Percentiles rank a stretch among this genome's conserved stretches.
phyloP scores from a whole-genome alignment of 805 yeast genomes.

The Torulaspora indica region DNA sequence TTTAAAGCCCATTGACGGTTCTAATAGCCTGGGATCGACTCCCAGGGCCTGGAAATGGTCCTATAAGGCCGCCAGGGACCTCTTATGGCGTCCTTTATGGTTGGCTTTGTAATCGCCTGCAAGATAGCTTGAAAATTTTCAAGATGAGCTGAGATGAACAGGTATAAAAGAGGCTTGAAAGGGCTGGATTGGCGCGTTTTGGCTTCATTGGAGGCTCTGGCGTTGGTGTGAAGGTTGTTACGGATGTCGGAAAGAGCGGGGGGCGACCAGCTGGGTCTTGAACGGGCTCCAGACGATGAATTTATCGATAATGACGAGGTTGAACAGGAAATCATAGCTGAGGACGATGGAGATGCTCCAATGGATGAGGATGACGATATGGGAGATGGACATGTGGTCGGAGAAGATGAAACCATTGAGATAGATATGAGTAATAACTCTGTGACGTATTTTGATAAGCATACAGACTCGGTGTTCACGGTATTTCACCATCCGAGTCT shows the following conservation, averaged over 20 bases:
- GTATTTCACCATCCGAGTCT: slow-evolving; percentile 78
- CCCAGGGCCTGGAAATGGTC: not conserved
- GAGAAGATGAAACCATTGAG: slow-evolving; percentile 52
- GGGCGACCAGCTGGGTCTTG: slow-evolving; percentile 10
- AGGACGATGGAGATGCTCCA: slow-evolving; percentile 35
- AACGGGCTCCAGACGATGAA: slow-evolving; percentile 30
- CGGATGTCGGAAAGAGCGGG: slow-evolving; percentile 14
- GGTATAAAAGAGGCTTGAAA: slow-evolving; percentile 1
- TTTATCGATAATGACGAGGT: slow-evolving; percentile 44
- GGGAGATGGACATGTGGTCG: slow-evolving; percentile 37
- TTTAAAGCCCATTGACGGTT: not conserved
- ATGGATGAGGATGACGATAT: slow-evolving; percentile 34
- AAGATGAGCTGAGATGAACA: not conserved
- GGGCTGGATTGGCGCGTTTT: not conserved
- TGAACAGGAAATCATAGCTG: slow-evolving; percentile 38
- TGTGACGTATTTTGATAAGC: slow-evolving; percentile 81
- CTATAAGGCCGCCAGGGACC: not conserved
- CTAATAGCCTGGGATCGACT: not conserved
- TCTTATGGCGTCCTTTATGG: not conserved
- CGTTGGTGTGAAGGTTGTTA: not conserved
- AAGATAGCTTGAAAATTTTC: slow-evolving; percentile 2
- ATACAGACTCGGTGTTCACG: slow-evolving; percentile 79
- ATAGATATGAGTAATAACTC: slow-evolving; percentile 89
- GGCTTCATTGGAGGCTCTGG: not conserved
- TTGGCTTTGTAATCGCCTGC: not conserved